These are phyloP conservation scores for Phytophthora cactorum DNA, from an alignment of 352 stramenopile species.

Conservation along the genomic window DNA sequence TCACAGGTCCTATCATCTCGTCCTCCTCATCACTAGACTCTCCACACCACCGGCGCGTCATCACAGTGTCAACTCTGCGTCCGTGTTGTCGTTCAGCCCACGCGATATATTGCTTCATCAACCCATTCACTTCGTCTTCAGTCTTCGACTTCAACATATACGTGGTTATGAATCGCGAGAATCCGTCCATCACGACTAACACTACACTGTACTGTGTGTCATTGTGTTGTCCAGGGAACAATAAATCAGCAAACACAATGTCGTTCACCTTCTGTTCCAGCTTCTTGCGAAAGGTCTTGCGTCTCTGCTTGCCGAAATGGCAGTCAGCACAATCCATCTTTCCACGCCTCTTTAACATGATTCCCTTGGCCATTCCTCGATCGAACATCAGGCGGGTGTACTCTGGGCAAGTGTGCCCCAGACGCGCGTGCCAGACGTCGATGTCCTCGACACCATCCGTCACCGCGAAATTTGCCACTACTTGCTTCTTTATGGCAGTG, in stretches of 20 bases:
- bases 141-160: constrained; percentile 3
- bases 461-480: background rate
- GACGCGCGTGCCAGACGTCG: constrained; percentile 5
- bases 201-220: constrained; percentile 4
- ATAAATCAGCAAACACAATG: constrained; percentile 17
- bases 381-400: constrained; percentile 24
- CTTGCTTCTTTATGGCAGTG: background rate
- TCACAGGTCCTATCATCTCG: background rate
- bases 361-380: constrained; percentile 17
- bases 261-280: constrained; percentile 16
- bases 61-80: background rate
- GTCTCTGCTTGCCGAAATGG: constrained; percentile 22
- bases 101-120: background rate
- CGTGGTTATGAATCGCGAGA: constrained; percentile 6
- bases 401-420: constrained; percentile 14
- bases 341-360: constrained; percentile 13
- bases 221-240: constrained; percentile 17
- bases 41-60: background rate
- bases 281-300: constrained; percentile 15
- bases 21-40: background rate
- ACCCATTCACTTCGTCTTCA: background rate
- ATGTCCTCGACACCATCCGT: constrained; percentile 4
- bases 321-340: constrained; percentile 21
- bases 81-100: background rate
- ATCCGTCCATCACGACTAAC: constrained; percentile 17